phyloP scores from a whole-genome alignment of 108 stramenopile species.

The Cyclostephanos invisitatus region DNA sequence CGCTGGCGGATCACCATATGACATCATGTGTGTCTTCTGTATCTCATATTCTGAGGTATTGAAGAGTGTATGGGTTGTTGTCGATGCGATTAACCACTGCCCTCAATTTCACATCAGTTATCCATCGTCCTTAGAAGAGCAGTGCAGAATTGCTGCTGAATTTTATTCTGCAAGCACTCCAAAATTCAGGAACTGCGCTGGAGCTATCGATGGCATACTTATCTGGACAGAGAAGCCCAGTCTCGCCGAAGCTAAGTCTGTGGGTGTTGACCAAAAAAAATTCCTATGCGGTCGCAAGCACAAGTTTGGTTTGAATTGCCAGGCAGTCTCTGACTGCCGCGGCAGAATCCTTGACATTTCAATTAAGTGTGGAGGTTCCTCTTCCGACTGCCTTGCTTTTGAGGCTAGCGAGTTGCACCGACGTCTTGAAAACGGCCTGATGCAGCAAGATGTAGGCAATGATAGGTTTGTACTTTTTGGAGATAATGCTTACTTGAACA shows the following conservation, averaged over 20 bases:
- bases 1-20: constrained; percentile 25
- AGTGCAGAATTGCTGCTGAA: constrained; percentile 31
- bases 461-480: constrained; percentile 16
- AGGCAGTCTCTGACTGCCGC: constrained; percentile 22
- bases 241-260: constrained; percentile 4
- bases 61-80: constrained; percentile 1
- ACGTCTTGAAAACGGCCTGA: neutral
- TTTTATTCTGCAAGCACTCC: constrained; percentile 18
- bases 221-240: constrained; percentile 37
- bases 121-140: constrained; percentile 29
- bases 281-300: constrained; percentile 42
- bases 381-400: constrained; percentile 35
- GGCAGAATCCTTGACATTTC: constrained; percentile 31
- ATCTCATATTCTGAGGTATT: constrained; percentile 9
- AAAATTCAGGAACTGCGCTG: constrained; percentile 26
- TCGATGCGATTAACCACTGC: no score
- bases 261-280: constrained; percentile 29
- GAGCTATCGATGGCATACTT: constrained; percentile 49
- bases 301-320: constrained; percentile 42
- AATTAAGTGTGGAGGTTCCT: constrained; percentile 20
- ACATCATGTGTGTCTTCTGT: constrained; percentile 16
- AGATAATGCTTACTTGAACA: constrained; percentile 18
- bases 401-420: constrained; percentile 2
- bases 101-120: constrained; percentile 15
- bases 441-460: neutral